These are phyloP conservation scores for Phylloporus arenicola DNA, from an alignment of 768 basidiomycete species.

Conservation along the genomic window DNA sequence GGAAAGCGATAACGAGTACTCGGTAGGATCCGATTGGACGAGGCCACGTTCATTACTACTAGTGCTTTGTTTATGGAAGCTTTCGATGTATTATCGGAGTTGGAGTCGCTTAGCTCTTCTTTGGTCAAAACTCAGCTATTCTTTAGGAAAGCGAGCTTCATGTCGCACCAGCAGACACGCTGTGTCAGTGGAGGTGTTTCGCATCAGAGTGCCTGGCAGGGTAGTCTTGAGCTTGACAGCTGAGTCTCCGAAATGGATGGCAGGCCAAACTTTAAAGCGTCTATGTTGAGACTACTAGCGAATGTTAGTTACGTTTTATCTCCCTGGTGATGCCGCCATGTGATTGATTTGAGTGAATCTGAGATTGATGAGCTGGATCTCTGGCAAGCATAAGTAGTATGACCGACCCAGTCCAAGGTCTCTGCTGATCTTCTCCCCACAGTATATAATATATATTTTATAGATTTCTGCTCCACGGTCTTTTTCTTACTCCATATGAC, in stretches of 20 bases:
- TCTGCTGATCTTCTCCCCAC: slow-evolving; percentile 2
- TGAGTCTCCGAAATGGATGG: too few species aligned
- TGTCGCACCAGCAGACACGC: too few species aligned
- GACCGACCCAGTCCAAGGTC: slow-evolving; percentile 1
- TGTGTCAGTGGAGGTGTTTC: too few species aligned
- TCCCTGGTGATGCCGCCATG: slow-evolving; percentile 14
- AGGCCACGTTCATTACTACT: not conserved
- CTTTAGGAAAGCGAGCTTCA: not conserved
- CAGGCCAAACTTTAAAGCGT: not conserved
- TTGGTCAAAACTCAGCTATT: too few species aligned
- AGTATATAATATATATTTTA: slow-evolving; percentile 19
- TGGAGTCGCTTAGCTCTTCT: slow-evolving; percentile 1
- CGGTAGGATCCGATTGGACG: slow-evolving; percentile 2
- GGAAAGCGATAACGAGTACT: slow-evolving; percentile 1
- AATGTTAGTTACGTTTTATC: slow-evolving; percentile 20
- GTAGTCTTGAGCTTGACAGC: too few species aligned
- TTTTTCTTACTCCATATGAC: slow-evolving; percentile 29
- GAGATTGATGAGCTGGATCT: slow-evolving; percentile 18
- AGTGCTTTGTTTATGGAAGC: not conserved
- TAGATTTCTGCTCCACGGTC: slow-evolving; percentile 11
- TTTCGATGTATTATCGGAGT: not conserved
- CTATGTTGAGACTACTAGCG: not conserved
- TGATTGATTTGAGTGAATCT: slow-evolving; percentile 13
- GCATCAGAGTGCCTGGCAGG: too few species aligned
- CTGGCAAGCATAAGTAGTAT: slow-evolving; percentile 10